phyloP scores from a whole-genome alignment of 345 rosid genomes.

The Ailanthus altissimus region DNA sequence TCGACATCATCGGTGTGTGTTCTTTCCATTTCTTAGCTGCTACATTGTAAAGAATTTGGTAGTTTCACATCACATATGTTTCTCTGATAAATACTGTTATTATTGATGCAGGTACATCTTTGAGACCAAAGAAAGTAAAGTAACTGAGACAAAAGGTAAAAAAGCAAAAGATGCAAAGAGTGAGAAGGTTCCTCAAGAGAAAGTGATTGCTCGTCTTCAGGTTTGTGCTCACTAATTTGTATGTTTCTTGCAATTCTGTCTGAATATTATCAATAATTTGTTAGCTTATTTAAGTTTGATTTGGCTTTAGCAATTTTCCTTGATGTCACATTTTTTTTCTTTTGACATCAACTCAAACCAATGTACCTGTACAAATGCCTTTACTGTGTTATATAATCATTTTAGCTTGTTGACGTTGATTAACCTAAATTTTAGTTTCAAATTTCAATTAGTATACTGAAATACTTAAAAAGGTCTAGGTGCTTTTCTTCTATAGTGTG shows the following conservation, averaged over 20 bases:
- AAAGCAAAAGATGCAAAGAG: conserved; percentile 47
- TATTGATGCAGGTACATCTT: conserved; percentile 65
- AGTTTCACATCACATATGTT: neutral
- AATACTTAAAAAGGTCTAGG: neutral
- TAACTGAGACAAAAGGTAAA: conserved; percentile 45
- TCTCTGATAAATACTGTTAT: conserved; percentile 5
- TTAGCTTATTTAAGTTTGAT: neutral
- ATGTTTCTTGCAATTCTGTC: conserved; percentile 6
- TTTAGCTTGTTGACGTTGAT: neutral
- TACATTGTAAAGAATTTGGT: neutral
- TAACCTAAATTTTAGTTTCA: neutral
- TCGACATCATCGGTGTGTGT: conserved; percentile 81
- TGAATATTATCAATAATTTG: neutral
- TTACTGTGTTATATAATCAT: neutral
- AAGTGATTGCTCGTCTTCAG: conserved; percentile 82
- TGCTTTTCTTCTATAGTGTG: no score
- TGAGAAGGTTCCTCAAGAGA: conserved; percentile 42
- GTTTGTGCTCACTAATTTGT: conserved; percentile 32
- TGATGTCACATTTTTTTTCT: neutral
- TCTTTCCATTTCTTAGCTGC: neutral
- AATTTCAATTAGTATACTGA: neutral
- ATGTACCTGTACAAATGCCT: neutral
- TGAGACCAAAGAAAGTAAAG: conserved; percentile 67
- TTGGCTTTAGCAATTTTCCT: neutral
- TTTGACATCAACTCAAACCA: neutral